A percentile compares a stretch with the other conserved stretches of the same genome.
Evolutionary conservation across 495 filamentous ascomycete genomes (phyloP).

Genomic region (Darksidea phi): DNA sequence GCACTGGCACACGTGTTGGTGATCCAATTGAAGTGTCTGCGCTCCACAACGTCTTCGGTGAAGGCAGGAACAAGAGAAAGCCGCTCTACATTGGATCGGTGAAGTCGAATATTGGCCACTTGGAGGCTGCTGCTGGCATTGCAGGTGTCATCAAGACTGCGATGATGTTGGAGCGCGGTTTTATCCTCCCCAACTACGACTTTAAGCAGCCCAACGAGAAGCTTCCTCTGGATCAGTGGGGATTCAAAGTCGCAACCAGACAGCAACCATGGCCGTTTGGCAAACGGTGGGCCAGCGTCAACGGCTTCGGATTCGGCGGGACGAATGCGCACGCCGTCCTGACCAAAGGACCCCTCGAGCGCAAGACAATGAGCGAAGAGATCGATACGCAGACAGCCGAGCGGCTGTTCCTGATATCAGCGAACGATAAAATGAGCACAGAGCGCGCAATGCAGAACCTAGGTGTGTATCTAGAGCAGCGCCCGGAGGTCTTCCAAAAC

Average conservation of each 20-base stretch:
- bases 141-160: slow-evolving; percentile 51
- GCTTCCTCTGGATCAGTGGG: slow-evolving; percentile 18
- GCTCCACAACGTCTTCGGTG: slow-evolving; percentile 14
- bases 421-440: slow-evolving; percentile 2
- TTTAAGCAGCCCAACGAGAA: slow-evolving; percentile 18
- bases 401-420: slow-evolving; percentile 9
- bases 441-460: slow-evolving; percentile 5
- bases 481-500: slow-evolving; percentile 12
- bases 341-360: slow-evolving; percentile 24
- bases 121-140: slow-evolving; percentile 52
- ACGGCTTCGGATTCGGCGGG: slow-evolving; percentile 35
- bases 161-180: slow-evolving; percentile 14
- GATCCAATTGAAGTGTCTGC: slow-evolving; percentile 28
- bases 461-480: slow-evolving; percentile 13
- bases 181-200: slow-evolving; percentile 21
- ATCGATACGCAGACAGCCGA: slow-evolving; percentile 6
- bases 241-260: slow-evolving; percentile 13
- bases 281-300: slow-evolving; percentile 36
- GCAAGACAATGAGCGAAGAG: slow-evolving; percentile 16
- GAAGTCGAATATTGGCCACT: slow-evolving; percentile 56
- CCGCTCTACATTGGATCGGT: slow-evolving; percentile 41
- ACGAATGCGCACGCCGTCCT: slow-evolving; percentile 29
- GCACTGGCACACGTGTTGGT: slow-evolving; percentile 25
- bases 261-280: slow-evolving; percentile 36
- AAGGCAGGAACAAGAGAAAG: slow-evolving; percentile 2